Evolutionary conservation across 768 basidiomycete species (phyloP), one percentile per base, ranked within the genome.

Genomic region (Mrakia blollopis): DNA sequence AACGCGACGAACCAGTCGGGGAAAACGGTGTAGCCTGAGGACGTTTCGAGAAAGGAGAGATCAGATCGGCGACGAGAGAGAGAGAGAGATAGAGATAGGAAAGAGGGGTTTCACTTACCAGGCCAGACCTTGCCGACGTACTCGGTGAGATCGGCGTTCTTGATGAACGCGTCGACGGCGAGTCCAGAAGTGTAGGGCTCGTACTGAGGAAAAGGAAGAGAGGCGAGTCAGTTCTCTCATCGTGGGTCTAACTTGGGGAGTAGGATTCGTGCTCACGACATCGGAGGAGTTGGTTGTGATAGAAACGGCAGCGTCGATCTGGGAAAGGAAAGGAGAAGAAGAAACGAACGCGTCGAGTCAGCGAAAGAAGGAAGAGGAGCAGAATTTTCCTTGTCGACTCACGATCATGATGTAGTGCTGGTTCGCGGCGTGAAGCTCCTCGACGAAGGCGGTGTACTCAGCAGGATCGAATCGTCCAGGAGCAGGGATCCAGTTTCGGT

Each of bases 81-180:
- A 21, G 32, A 30, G 21, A 9, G 44, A 72, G 30, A 52, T 28
- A n/a, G 32, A 21, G 32, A 30, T 3, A 9, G 44, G 52, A 11
- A 50, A 13, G 4, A 50, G n/a, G n/a, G 11, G 37, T 11, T 44
- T 13, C 11, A 57, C 65, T 16, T 18, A 32, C 91, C 90, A 23
- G 91, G 91, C 91, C 90, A 92, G 13, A 91, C 80, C 25, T 78
- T 62, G 91, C 54, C 90, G 80, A 39, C 90, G 89, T 91, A 92
- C 80, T 89, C 87, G 52, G 89, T 87, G 0, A 89, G 89, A 80
- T 92, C 89, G 0, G 89, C 89, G 81, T 92, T 92, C 80, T 88
- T 91, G 71, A 93, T 87, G 82, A 89, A 92, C 0, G 89, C 87
- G 68, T 88, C 87, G n/a, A 28, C 30, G 79, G 89, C 88, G 28